Evolutionary conservation across 768 basidiomycete species (phyloP).

Genomic region (Lenzites betulinus): DNA sequence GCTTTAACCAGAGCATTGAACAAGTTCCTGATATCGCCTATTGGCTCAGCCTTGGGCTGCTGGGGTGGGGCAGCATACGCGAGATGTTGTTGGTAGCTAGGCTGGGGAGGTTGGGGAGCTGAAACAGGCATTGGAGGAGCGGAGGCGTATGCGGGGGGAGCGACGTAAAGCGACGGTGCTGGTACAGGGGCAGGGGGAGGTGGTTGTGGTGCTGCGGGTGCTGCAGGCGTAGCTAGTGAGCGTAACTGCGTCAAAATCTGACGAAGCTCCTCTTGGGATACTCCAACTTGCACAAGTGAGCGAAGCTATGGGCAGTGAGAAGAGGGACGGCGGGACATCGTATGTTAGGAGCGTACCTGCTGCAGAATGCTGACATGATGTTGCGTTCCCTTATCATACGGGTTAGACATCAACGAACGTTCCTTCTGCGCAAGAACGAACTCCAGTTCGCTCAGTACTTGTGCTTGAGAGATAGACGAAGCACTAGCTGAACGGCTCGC

Average conservation of each 20-base stretch:
- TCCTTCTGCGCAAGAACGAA: conserved; percentile 83
- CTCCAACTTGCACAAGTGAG: conserved; percentile 73
- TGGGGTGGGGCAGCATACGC: conserved; percentile 29
- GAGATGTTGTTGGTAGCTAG: conserved; percentile 36
- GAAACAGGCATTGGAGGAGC: conserved; percentile 28
- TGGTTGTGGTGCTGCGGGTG: conserved; percentile 36
- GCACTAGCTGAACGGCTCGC: conserved; percentile 29
- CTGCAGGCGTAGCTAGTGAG: conserved; percentile 51
- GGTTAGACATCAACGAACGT: conserved; percentile 67
- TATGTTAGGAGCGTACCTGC: conserved; percentile 56
- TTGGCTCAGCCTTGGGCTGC: conserved; percentile 33
- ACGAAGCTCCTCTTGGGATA: conserved; percentile 75
- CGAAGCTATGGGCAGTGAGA: conserved; percentile 49
- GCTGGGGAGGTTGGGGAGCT: conserved; percentile 31
- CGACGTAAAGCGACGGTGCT: conserved; percentile 21
- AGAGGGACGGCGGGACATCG: background rate
- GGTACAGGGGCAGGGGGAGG: conserved; percentile 19
- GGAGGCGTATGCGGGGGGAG: conserved; percentile 20
- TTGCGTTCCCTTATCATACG: conserved; percentile 66
- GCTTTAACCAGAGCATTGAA: conserved; percentile 74
- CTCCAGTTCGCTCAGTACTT: conserved; percentile 83
- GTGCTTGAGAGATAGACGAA: conserved; percentile 66
- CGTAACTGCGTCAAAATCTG: conserved; percentile 77
- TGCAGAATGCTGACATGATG: conserved; percentile 78
- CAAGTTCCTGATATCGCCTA: conserved; percentile 54